Base-by-base conservation (phyloP, 192 early-diverging fungal genomes). In the Umbelopsis ramanniana region DNA sequence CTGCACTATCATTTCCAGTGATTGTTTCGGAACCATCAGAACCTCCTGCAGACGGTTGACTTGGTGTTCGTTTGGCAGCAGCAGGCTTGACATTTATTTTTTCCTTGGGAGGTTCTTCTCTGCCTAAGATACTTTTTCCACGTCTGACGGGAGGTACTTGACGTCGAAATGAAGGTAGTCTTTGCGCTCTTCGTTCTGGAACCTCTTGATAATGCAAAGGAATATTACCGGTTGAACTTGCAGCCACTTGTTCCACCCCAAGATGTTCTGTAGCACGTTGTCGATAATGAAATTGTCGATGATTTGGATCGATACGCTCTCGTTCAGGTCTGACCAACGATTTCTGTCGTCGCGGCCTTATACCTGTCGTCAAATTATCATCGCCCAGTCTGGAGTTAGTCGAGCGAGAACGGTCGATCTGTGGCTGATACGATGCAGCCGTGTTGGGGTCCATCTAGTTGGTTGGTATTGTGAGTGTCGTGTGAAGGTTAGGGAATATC, bases 251-350 rank as follows among this genome's bases (percentile, higher is more conserved):
- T 14, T 68, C 70, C 1, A 24, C 23, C 4, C 40, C 81, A 8
- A 79, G 68, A 43, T 77, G 75, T 52, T 83, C 74, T 9, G 76
- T 79, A 22, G 78, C 76, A 53, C 74, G 78, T 66, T 79, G 72
- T 29, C 78, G 66, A 72, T 83, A 82, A 53, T 80, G 76, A 69
- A 79, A 84, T 69, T 83, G 81, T 46, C 81, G 79, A 72, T 84
- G 85, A 11, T 76, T 81, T 50, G 66, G 52, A 38, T 83, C 76
- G 19, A 83, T 78, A 55, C 83, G 82, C 26, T 89, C 88, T 70
- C 89, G 79, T 71, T 89, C 90, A 19, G 92, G 90, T 71, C 90
- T 81, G 57, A 90, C 85, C 2, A 93, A 85, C 54, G 91, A 93
- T 70, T 90, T 90, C 78, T 82, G 76, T 45, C 92, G 78, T 66